Conservation (phyloP, 1,284 basidiomycete species). For the Cryptococcus hybrid region DNA sequence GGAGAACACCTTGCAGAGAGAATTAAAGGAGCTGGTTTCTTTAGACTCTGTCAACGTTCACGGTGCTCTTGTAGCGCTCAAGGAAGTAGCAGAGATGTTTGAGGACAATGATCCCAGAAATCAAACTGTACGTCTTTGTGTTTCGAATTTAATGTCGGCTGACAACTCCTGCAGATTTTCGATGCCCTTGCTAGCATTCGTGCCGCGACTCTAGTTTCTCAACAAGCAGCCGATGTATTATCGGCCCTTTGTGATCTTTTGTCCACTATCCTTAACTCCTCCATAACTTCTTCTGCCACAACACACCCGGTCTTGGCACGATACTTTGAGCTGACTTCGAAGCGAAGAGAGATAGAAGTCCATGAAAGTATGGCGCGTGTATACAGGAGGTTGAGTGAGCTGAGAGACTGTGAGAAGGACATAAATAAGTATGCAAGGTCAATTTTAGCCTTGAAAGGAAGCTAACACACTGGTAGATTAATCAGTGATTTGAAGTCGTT, state of each 20-base stretch:
- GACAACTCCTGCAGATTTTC: slow-evolving; percentile 27
- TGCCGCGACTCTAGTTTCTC: slow-evolving; percentile 59
- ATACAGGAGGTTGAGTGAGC: slow-evolving; percentile 63
- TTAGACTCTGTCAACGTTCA: slow-evolving; percentile 73
- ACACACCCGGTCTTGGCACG: slow-evolving; percentile 33
- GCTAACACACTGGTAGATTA: slow-evolving; percentile 55
- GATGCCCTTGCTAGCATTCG: slow-evolving; percentile 54
- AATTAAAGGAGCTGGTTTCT: slow-evolving; percentile 59
- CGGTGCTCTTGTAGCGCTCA: slow-evolving; percentile 71
- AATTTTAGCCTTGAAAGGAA: slow-evolving; percentile 25
- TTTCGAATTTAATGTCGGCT: background rate
- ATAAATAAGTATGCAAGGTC: slow-evolving; percentile 63
- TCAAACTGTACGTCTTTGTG: slow-evolving; percentile 7
- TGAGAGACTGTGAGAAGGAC: slow-evolving; percentile 62
- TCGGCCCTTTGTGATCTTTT: slow-evolving; percentile 72
- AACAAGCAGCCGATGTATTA: slow-evolving; percentile 71
- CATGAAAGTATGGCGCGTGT: slow-evolving; percentile 72
- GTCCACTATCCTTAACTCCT: slow-evolving; percentile 59
- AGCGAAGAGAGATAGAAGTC: slow-evolving; percentile 62
- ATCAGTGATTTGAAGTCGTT: slow-evolving; percentile 61
- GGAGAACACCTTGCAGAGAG: slow-evolving; percentile 31
- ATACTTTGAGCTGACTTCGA: slow-evolving; percentile 69
- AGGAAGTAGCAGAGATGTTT: slow-evolving; percentile 59
- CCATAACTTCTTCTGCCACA: slow-evolving; percentile 35
- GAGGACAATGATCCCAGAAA: slow-evolving; percentile 11